Conservation (phyloP, 306 rosid genomes). For the Acacia crassicarpa region DNA sequence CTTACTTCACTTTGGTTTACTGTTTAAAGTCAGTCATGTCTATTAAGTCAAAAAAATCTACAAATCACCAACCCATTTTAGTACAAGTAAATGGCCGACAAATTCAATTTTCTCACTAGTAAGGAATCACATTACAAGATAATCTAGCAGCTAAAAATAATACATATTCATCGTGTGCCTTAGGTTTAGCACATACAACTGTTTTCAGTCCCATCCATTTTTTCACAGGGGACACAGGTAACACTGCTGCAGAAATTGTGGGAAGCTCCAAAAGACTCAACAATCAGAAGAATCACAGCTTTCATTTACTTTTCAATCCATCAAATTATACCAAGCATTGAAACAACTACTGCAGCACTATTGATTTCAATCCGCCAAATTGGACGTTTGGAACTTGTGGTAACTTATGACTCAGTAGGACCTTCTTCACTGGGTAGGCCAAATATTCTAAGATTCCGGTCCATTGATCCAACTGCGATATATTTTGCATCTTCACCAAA, state of each 20-base stretch:
- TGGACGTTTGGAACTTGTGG: not conserved
- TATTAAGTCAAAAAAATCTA: not conserved
- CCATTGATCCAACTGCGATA: conserved; percentile 91
- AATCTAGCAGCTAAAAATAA: conserved; percentile 20
- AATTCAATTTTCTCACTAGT: conserved; percentile 38
- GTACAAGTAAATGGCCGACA: conserved; percentile 7
- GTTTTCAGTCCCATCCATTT: conserved; percentile 26
- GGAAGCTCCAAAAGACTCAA: conserved; percentile 27
- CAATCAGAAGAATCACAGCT: conserved; percentile 37
- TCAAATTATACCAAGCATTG: conserved; percentile 28
- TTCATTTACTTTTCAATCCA: conserved; percentile 37
- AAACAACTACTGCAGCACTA: conserved; percentile 37
- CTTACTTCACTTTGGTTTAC: not conserved
- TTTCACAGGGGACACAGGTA: conserved; percentile 28
- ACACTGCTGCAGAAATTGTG: conserved; percentile 46
- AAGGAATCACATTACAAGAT: conserved; percentile 34
- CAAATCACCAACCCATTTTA: not conserved
- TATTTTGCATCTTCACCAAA: conserved; percentile 91
- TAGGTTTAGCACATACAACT: conserved; percentile 36
- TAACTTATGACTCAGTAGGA: conserved; percentile 45
- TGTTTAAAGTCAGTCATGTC: not conserved
- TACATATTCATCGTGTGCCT: conserved; percentile 23
- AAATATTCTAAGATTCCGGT: conserved; percentile 88
- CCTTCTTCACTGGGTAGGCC: conserved; percentile 68
- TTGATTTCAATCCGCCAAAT: conserved; percentile 7